Evolutionary conservation across 2,329 filamentous ascomycete species (phyloP).

Genomic region (Claviceps sp.): DNA sequence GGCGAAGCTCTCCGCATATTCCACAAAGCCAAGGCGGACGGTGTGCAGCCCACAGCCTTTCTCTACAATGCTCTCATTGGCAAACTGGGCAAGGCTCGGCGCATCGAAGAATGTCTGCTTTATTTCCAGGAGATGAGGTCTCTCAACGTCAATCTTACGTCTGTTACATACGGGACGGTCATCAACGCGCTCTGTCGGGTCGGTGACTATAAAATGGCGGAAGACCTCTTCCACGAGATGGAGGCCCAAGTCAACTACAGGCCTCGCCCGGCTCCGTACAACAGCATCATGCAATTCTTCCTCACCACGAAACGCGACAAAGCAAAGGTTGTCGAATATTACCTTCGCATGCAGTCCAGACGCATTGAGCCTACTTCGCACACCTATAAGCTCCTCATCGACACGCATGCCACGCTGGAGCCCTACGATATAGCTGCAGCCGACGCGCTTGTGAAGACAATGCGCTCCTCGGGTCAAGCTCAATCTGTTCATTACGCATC

Average conservation of each 20-base stretch:
- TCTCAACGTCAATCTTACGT: conserved; percentile 85
- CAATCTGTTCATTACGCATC: conserved; percentile 95
- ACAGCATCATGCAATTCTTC: conserved; percentile 99
- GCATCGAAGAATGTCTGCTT: conserved; percentile 94
- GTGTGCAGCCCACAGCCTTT: conserved; percentile 92
- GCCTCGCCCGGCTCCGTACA: conserved; percentile 90
- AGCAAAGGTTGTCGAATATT: conserved; percentile 84
- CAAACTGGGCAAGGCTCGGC: conserved; percentile 93
- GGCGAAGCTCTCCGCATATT: conserved; percentile 97
- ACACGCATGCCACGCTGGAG: conserved; percentile 87
- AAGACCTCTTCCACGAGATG: conserved; percentile 98
- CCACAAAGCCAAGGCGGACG: conserved; percentile 81
- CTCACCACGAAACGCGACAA: conserved; percentile 94
- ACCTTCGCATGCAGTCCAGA: conserved; percentile 81
- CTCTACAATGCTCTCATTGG: conserved; percentile 96
- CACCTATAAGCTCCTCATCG: conserved; percentile 94
- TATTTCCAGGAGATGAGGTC: conserved; percentile 97
- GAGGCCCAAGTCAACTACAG: conserved; percentile 98
- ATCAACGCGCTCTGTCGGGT: conserved; percentile 96
- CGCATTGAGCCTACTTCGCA: conserved; percentile 85
- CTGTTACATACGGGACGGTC: conserved; percentile 94
- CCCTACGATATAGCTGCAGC: conserved; percentile 80
- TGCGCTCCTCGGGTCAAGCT: conserved; percentile 62
- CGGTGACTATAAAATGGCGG: conserved; percentile 93
- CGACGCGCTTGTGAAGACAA: conserved; percentile 67